phyloP scores from a whole-genome alignment of 805 yeast species.

The Kuraishia hungarica region DNA sequence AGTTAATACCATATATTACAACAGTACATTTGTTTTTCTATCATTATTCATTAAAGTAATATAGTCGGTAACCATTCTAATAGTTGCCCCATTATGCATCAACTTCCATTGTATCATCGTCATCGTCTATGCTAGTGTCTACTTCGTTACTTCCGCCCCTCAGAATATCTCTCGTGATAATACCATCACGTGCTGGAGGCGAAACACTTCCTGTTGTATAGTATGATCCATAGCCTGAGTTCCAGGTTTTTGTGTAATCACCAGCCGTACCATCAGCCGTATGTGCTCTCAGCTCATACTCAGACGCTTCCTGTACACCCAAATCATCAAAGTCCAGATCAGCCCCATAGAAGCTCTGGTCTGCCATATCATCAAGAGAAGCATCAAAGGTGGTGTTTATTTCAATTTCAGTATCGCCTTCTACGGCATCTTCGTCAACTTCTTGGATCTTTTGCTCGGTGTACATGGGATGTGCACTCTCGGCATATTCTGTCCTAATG shows the following conservation, averaged over 20 bases:
- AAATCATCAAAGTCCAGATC: background rate
- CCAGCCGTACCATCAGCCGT: background rate
- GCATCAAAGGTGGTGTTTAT: background rate
- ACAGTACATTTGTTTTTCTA: background rate
- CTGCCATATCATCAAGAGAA: background rate
- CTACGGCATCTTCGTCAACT: background rate
- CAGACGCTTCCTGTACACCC: background rate
- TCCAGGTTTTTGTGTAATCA: slow-evolving; percentile 3
- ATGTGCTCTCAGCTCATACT: background rate
- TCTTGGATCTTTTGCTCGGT: background rate
- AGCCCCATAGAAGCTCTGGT: background rate
- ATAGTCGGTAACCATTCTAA: too few relatives aligned
- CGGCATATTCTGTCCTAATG: slow-evolving; percentile 1
- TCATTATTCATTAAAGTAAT: background rate
- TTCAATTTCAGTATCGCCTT: background rate
- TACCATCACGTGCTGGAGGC: background rate
- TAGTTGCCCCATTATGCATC: background rate
- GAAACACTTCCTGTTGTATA: slow-evolving; percentile 1
- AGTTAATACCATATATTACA: background rate
- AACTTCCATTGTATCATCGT: slow-evolving; percentile 2
- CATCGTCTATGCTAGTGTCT: slow-evolving; percentile 4
- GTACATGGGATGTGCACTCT: background rate
- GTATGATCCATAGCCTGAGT: slow-evolving; percentile 7
- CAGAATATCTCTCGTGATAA: background rate
- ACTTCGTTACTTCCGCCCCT: background rate